phyloP scores from a whole-genome alignment of 208 protist species.

The Porcisia deanei region DNA sequence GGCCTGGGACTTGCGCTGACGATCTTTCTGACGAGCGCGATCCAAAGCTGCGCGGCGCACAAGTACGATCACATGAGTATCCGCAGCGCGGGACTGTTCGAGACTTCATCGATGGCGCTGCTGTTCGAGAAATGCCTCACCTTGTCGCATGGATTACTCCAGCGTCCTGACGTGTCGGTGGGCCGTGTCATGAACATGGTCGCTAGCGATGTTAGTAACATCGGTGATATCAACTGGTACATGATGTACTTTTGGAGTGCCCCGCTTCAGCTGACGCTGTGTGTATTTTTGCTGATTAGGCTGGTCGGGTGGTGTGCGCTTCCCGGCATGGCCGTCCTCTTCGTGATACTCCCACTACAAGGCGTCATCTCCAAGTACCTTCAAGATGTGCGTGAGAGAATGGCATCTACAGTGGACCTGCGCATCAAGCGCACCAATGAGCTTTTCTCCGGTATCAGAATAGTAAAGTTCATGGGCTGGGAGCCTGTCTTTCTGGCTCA shows the following conservation, averaged over 20 bases:
- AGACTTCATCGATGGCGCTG: slow-evolving; percentile 55
- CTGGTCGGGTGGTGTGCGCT: slow-evolving; percentile 68
- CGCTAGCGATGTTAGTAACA: slow-evolving; percentile 33
- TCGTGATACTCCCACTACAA: slow-evolving; percentile 71
- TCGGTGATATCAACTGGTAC: slow-evolving; percentile 63
- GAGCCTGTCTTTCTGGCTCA: slow-evolving; percentile 56
- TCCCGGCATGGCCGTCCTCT: slow-evolving; percentile 50
- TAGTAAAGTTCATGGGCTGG: slow-evolving; percentile 93
- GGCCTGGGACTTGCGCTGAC: slow-evolving; percentile 28
- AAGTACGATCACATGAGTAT: slow-evolving; percentile 73
- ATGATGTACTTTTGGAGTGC: slow-evolving; percentile 79
- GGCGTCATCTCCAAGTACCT: slow-evolving; percentile 40
- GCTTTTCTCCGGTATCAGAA: slow-evolving; percentile 84
- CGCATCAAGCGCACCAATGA: slow-evolving; percentile 88
- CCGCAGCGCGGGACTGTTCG: slow-evolving; percentile 48
- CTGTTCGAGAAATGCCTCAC: slow-evolving; percentile 83
- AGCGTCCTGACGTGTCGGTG: slow-evolving; percentile 60
- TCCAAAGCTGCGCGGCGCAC: slow-evolving; percentile 41
- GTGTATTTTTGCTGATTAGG: slow-evolving; percentile 41
- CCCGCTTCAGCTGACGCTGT: slow-evolving; percentile 61
- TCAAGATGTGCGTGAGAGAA: slow-evolving; percentile 26
- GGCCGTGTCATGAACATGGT: slow-evolving; percentile 88
- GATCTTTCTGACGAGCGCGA: slow-evolving; percentile 35
- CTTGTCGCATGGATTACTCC: slow-evolving; percentile 31
- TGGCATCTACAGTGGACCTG: slow-evolving; percentile 66